Percentiles rank a stretch among this genome's conserved stretches.
Conservation (phyloP, 129 eudicot genomes). For the Calendula officinalis region DNA sequence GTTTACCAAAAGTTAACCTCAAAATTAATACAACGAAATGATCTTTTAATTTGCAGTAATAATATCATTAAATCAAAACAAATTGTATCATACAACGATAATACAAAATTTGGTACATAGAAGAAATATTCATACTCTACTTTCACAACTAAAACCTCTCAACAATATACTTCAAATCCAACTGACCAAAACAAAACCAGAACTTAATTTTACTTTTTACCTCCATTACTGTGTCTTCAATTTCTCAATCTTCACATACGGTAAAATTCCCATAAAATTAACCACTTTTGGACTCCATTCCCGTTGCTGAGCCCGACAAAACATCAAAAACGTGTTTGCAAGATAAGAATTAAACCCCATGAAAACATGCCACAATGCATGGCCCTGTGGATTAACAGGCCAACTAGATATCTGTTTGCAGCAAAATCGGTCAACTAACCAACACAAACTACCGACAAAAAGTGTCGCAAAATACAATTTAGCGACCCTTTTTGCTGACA, state of each 20-base stretch:
- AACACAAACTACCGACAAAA: conserved; percentile 52
- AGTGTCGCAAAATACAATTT: conserved; percentile 58
- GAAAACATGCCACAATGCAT: conserved; percentile 80
- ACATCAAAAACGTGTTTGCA: conserved; percentile 86
- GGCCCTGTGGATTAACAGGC: conserved; percentile 89
- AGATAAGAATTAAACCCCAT: conserved; percentile 83
- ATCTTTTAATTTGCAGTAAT: neutral
- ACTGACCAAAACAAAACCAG: neutral
- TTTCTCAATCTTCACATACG: conserved; percentile 74
- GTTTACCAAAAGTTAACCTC: too few relatives aligned
- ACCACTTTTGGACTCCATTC: conserved; percentile 73
- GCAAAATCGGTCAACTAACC: conserved; percentile 68
- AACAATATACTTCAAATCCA: conserved; percentile 19
- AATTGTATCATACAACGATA: conserved; percentile 9
- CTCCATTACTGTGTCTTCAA: conserved; percentile 49
- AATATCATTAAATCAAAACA: conserved; percentile 13
- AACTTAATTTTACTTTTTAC: conserved; percentile 12
- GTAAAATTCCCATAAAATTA: conserved; percentile 58
- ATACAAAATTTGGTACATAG: conserved; percentile 31
- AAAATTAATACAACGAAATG: too few relatives aligned
- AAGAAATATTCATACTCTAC: conserved; percentile 10
- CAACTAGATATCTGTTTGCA: conserved; percentile 57
- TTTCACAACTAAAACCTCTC: conserved; percentile 24
- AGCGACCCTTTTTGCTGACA: conserved; percentile 66
- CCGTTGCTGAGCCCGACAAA: conserved; percentile 78